Evolutionary conservation across 768 basidiomycete species (phyloP), one percentile per base, ranked within the genome.

Genomic region (Mycena venus): DNA sequence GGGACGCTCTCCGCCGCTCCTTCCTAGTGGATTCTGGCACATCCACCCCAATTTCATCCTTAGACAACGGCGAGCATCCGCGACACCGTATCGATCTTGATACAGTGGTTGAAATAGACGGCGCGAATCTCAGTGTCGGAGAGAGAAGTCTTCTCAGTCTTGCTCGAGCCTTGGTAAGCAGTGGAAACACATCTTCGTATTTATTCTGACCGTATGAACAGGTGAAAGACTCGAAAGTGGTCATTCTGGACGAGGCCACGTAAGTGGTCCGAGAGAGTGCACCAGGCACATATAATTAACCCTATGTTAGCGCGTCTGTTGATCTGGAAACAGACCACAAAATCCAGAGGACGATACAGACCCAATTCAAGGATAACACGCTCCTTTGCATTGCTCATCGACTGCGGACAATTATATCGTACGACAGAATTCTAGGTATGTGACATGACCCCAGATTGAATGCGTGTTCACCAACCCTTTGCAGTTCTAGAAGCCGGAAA

Each of bases 171-270:
- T 84, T 96, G 17, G 95, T 96, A 19, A 21, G 74, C 19, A 95
- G 94, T 75, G 72, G 91, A 91, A 51, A 90, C 93, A 23, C 91
- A 91, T 19, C 83, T 93, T 85, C 83, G 93, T 59, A 91, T 90
- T 2, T 83, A 95, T 36, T 90, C 95, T n/a, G 91, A 92, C 19
- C 85, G 95, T 42, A 94, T 94, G 25, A 85, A 4, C 83, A 96
- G 19, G 95, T 96, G 25, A 92, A 94, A 75, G 90, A 94, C 80
- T 89, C 91, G 8, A 90, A 89, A 78, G 90, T 96, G 44, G 90
- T 95, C 34, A 90, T 96, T 38, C 86, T 96, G 17, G 95, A 96
- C 80, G 95, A 95, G 84, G 95, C 94, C 0, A 95, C 87, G 84
- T 86, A 64, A 69, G 83, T 27, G 11, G 25, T 51, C 10, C 19